Base-by-base conservation (phyloP, 139 green algal genomes). In the Nannochloris sp. region DNA sequence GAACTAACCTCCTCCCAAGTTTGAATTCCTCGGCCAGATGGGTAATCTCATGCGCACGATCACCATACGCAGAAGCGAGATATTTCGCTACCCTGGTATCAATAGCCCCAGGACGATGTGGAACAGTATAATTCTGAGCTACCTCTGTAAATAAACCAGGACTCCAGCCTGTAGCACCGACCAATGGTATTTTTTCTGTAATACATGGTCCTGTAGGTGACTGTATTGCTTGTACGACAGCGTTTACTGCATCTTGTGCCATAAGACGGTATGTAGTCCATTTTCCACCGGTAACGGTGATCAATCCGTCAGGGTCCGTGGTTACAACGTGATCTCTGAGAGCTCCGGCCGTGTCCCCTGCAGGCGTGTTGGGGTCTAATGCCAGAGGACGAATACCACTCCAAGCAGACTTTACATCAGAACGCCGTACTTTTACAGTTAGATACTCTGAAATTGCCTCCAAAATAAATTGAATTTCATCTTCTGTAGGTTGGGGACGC, bases 221-320 rank as follows among this genome's bases (percentile, higher is more conserved):
- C 7, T 64, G 36, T 6, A 73, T 72, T 3, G 55, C 75, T 0
- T 61, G 38, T 15, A 87, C 38, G 0, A 80, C 86, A 6, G 61
- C 25, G 57, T 96, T 77, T 0, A 96, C 36, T 0, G 82, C 76
- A 46, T 95, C 83, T 71, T 92, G 42, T 1, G 91, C 91, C 91
- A 97, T 97, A 19, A 73, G 69, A 2, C 94, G 71, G 73, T 99
- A 99, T 1, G 94, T 99, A 1, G 94, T 99, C 94, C 94, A 99
- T 78, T 97, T 97, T 58, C 89, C 90, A 35, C 89, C 83, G 29
- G 83, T 86, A 10, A 97, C 80, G 9, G 87, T 98, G 29, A 99
- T 81, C 12, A 98, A 59, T n/a, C 87, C 89, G 53, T 95, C 82
- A 8, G 76, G 53, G 29, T 92, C 86, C 33, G 83, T 75, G 8